Evolutionary conservation across 495 filamentous ascomycete species (phyloP).

Genomic region (Aspergillus egyptiacus): DNA sequence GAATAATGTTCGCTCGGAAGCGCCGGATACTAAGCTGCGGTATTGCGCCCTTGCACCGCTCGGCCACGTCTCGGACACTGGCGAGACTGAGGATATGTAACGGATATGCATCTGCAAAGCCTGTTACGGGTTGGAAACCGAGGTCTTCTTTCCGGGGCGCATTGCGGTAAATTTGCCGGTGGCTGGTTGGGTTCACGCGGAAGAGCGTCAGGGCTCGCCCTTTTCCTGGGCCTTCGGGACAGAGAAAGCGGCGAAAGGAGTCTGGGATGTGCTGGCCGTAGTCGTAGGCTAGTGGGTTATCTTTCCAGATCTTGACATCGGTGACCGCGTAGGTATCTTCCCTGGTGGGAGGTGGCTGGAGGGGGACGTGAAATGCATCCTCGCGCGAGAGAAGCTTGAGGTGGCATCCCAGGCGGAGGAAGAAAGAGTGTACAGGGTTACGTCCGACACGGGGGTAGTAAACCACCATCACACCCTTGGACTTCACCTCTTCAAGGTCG

Average conservation of each 20-base stretch:
- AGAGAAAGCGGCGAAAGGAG: slow-evolving; percentile 51
- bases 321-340: slow-evolving; percentile 54
- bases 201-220: slow-evolving; percentile 58
- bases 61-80: slow-evolving; percentile 59
- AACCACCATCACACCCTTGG: slow-evolving; percentile 34
- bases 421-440: neutral
- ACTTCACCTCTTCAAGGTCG: slow-evolving; percentile 33
- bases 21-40: slow-evolving; percentile 59
- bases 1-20: slow-evolving; percentile 81
- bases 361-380: slow-evolving; percentile 54
- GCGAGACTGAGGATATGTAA: slow-evolving; percentile 73
- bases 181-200: slow-evolving; percentile 54
- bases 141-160: slow-evolving; percentile 63
- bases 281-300: slow-evolving; percentile 47
- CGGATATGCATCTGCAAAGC: slow-evolving; percentile 87
- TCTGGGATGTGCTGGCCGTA: slow-evolving; percentile 45
- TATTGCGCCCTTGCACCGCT: slow-evolving; percentile 47
- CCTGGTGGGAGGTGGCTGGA: slow-evolving; percentile 50
- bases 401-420: slow-evolving; percentile 16
- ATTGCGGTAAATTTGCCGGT: slow-evolving; percentile 66
- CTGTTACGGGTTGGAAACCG: slow-evolving; percentile 70
- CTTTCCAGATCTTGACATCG: slow-evolving; percentile 75
- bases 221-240: neutral
- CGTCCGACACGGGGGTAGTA: slow-evolving; percentile 28
- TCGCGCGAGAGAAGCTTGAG: slow-evolving; percentile 22